A percentile compares a stretch with the other conserved stretches of the same genome.
These are phyloP conservation scores for Corymbia citriodora DNA, from an alignment of 441 rosid genomes.

Conservation along the genomic window DNA sequence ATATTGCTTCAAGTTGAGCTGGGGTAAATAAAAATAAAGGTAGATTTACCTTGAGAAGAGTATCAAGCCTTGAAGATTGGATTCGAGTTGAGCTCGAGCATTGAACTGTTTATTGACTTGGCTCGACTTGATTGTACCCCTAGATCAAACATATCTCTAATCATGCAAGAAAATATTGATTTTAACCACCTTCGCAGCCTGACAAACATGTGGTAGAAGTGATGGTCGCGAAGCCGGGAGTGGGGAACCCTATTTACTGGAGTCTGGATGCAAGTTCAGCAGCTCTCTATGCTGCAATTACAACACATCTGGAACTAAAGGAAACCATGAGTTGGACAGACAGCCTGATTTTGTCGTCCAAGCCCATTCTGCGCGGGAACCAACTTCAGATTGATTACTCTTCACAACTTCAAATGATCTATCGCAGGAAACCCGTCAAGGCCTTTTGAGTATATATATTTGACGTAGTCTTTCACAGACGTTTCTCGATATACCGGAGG, in stretches of 20 bases:
- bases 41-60: neutral
- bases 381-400: neutral
- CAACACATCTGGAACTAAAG: neutral
- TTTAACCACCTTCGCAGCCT: rapidly evolving
- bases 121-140: neutral
- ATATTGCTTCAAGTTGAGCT: neutral
- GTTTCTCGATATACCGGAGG: constrained; percentile 35
- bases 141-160: neutral
- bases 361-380: rapidly evolving
- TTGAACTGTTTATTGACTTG: neutral
- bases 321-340: neutral
- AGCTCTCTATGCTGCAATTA: neutral
- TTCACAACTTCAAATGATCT: constrained; percentile 32
- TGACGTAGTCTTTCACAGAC: neutral
- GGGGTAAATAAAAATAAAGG: neutral
- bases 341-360: too few relatives aligned
- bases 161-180: neutral
- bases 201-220: neutral
- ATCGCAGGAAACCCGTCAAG: constrained; percentile 25
- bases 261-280: neutral
- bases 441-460: neutral
- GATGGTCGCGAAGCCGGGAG: neutral
- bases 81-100: neutral
- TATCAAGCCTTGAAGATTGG: neutral
- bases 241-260: too few relatives aligned